Evolutionary conservation across 352 stramenopile genomes (phyloP).

Genomic region (Globisporangium solare): DNA sequence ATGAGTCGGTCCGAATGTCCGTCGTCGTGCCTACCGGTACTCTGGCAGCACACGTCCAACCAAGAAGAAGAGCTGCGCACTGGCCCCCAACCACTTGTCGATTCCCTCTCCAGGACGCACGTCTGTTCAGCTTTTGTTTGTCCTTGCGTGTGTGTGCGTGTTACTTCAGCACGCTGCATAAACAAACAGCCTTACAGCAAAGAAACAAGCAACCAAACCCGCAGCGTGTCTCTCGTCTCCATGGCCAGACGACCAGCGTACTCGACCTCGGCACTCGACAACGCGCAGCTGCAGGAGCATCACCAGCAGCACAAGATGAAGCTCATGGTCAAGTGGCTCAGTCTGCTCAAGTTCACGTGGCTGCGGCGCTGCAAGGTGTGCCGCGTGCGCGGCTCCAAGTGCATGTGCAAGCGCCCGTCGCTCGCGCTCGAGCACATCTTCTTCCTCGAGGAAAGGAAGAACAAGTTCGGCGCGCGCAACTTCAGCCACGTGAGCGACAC

Average conservation of each 20-base stretch:
- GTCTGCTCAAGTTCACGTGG: conserved; percentile 62
- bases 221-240: background rate
- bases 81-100: background rate
- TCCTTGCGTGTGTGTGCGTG: background rate
- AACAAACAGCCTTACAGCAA: background rate
- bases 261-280: background rate
- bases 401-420: conserved; percentile 60
- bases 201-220: background rate
- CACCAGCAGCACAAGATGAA: conserved; percentile 30
- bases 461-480: conserved; percentile 70
- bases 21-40: background rate
- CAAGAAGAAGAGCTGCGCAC: background rate
- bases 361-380: conserved; percentile 63
- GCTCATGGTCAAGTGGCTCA: conserved; percentile 52
- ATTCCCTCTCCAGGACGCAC: background rate
- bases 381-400: conserved; percentile 57
- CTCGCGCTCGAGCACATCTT: conserved; percentile 78
- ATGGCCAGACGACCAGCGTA: background rate
- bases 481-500: conserved; percentile 79
- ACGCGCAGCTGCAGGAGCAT: background rate
- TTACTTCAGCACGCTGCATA: conserved; percentile 1
- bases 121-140: background rate
- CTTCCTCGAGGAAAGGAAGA: conserved; percentile 79
- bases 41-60: background rate
- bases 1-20: background rate